phyloP scores from a whole-genome alignment of 2,329 filamentous ascomycete species.

The Malbranchea cinnamomea region DNA sequence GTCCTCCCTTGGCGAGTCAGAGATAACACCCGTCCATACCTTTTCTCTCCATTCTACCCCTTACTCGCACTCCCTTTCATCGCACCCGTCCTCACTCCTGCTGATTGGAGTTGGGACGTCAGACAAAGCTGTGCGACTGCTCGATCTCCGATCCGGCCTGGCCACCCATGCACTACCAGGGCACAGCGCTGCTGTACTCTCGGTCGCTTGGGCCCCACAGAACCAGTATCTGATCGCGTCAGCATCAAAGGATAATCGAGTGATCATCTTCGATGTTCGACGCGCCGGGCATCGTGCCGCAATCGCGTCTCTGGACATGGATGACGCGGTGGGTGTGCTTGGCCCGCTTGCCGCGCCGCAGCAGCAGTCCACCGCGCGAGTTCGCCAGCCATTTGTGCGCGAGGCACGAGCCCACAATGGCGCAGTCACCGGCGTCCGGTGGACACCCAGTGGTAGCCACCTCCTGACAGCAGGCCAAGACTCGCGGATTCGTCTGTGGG shows the following conservation, averaged over 20 bases:
- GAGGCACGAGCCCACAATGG: conserved; percentile 54
- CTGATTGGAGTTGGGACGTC: conserved; percentile 82
- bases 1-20: conserved; percentile 23
- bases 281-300: conserved; percentile 52
- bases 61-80: conserved; percentile 56
- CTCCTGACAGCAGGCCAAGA: conserved; percentile 75
- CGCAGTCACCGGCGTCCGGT: conserved; percentile 69
- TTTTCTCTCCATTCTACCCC: conserved; percentile 33
- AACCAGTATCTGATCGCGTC: conserved; percentile 68
- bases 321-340: conserved; percentile 60
- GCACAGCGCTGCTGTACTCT: conserved; percentile 50
- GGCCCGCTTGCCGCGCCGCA: conserved; percentile 18
- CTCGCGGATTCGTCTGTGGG: conserved; percentile 73
- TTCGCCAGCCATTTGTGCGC: conserved; percentile 30
- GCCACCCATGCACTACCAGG: conserved; percentile 57
- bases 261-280: conserved; percentile 77
- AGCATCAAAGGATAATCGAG: conserved; percentile 69
- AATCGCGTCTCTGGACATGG: conserved; percentile 65
- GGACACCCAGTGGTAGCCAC: conserved; percentile 65
- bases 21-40: conserved; percentile 30
- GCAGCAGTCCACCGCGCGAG: conserved; percentile 10
- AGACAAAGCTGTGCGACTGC: conserved; percentile 65
- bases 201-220: conserved; percentile 67
- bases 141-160: conserved; percentile 73
- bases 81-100: conserved; percentile 49